Evolutionary conservation across 768 basidiomycete genomes (phyloP).

Genomic region (Suillus hirtellus): DNA sequence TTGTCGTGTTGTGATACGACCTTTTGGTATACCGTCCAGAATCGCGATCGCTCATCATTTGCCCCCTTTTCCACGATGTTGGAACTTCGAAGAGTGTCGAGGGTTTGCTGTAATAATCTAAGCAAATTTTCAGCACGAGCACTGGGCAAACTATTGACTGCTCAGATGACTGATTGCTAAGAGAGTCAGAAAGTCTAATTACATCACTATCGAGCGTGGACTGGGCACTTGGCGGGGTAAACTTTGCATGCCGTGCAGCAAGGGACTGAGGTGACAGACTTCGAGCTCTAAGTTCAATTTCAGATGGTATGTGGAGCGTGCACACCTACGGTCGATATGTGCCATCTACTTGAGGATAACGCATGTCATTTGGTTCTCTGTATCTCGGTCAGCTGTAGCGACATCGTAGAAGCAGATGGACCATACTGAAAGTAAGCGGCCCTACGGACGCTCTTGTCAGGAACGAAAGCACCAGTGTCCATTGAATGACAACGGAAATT

Average conservation of each 20-base stretch:
- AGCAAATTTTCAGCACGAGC: background rate
- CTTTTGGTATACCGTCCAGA: slow-evolving; percentile 9
- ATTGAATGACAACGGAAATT: background rate
- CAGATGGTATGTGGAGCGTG: background rate
- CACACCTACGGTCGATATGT: background rate
- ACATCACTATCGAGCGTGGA: background rate
- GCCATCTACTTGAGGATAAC: background rate
- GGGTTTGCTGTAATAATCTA: background rate
- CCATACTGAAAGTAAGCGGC: background rate
- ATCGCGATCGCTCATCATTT: slow-evolving; percentile 3
- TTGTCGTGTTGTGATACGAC: slow-evolving; percentile 10
- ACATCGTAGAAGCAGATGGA: background rate
- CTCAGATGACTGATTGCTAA: background rate
- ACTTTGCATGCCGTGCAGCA: background rate
- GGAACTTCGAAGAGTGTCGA: slow-evolving; percentile 9
- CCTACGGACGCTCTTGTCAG: background rate
- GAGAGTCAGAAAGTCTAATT: background rate
- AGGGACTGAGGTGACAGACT: background rate
- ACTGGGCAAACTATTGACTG: too few relatives aligned
- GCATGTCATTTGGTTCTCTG: background rate
- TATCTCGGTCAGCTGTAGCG: background rate
- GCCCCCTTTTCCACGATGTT: slow-evolving; percentile 1
- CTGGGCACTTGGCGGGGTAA: background rate
- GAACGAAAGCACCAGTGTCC: background rate
- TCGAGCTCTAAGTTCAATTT: background rate